Percentiles rank a stretch among this genome's conserved stretches.
These are phyloP conservation scores for Ambrosia artemisiifolia DNA, from an alignment of 129 eudicot genomes.

Conservation along the genomic window DNA sequence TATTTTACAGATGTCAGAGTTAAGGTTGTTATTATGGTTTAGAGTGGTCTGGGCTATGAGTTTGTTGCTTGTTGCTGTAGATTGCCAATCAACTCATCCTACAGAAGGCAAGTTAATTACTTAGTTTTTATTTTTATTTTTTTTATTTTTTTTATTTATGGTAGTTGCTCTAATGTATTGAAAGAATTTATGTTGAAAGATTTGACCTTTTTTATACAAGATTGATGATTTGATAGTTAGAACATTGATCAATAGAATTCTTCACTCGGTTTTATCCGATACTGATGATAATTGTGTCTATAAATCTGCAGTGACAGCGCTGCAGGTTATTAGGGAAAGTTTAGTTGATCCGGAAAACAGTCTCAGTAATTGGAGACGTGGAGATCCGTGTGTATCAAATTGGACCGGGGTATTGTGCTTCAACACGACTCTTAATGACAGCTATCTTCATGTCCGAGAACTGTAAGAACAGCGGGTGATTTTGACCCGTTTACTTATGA, in stretches of 20 bases:
- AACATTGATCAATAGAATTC: no score
- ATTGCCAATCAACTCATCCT: conserved; percentile 54
- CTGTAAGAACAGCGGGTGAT: conserved; percentile 44
- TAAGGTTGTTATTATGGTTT: conserved; percentile 21
- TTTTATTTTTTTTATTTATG: no score
- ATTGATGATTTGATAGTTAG: no score
- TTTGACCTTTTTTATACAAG: not conserved
- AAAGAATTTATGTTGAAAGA: not conserved
- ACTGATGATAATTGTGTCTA: conserved; percentile 13
- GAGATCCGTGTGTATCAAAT: conserved; percentile 85
- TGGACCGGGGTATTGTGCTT: conserved; percentile 85
- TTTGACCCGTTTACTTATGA: not conserved
- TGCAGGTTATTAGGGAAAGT: conserved; percentile 51
- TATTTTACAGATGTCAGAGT: conserved; percentile 29
- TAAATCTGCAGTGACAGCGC: conserved; percentile 64
- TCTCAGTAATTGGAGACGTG: conserved; percentile 55
- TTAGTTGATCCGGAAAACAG: conserved; percentile 50
- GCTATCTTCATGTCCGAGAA: conserved; percentile 70
- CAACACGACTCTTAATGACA: conserved; percentile 52
- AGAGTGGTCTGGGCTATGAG: conserved; percentile 27
- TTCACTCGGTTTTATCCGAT: conserved; percentile 5
- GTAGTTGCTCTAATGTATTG: not conserved
- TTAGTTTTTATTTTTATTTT: no score
- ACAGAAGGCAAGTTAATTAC: conserved; percentile 47
- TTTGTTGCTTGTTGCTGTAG: conserved; percentile 41